Conservation (phyloP, 2,329 filamentous ascomycete species). For the Rhexocercosporidium sp. region DNA sequence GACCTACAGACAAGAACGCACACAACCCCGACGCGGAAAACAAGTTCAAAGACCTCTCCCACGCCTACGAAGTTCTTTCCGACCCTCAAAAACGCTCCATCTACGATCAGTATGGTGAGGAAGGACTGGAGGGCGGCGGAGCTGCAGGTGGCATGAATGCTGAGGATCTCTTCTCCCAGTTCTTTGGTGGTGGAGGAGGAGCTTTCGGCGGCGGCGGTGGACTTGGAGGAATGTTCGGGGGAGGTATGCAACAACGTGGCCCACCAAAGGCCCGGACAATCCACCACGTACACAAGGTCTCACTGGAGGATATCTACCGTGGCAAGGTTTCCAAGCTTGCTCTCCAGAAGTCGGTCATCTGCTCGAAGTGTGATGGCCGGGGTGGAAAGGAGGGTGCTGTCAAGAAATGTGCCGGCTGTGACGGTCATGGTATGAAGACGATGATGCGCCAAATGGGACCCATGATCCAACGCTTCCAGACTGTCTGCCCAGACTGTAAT, state of each 20-base stretch:
- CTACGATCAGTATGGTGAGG: conserved; percentile 98
- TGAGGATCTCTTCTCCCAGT: conserved; percentile 95
- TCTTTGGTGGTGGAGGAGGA: conserved; percentile 79
- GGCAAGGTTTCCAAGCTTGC: conserved; percentile 98
- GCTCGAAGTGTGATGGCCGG: conserved; percentile 89
- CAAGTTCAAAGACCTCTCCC: conserved; percentile 97
- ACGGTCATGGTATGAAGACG: conserved; percentile 97
- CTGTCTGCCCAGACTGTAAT: conserved; percentile 96
- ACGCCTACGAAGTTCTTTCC: conserved; percentile 93
- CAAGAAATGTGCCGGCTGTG: conserved; percentile 87
- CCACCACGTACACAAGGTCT: conserved; percentile 97
- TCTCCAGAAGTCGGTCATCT: conserved; percentile 96
- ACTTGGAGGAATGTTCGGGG: conserved; percentile 78
- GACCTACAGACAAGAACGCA: conserved; percentile 85
- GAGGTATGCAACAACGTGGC: conserved; percentile 77
- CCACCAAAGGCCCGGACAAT: conserved; percentile 92
- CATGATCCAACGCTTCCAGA: conserved; percentile 99
- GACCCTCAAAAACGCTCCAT: conserved; percentile 89
- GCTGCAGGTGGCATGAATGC: conserved; percentile 86
- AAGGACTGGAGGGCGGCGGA: conserved; percentile 88
- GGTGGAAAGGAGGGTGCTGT: conserved; percentile 99
- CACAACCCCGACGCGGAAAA: conserved; percentile 92
- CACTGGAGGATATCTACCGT: conserved; percentile 95
- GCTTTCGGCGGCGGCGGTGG: conserved; percentile 72
- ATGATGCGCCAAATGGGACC: conserved; percentile 99